These are phyloP conservation scores for Botrytis porri DNA, from an alignment of 2,329 filamentous ascomycete genomes.

Conservation along the genomic window DNA sequence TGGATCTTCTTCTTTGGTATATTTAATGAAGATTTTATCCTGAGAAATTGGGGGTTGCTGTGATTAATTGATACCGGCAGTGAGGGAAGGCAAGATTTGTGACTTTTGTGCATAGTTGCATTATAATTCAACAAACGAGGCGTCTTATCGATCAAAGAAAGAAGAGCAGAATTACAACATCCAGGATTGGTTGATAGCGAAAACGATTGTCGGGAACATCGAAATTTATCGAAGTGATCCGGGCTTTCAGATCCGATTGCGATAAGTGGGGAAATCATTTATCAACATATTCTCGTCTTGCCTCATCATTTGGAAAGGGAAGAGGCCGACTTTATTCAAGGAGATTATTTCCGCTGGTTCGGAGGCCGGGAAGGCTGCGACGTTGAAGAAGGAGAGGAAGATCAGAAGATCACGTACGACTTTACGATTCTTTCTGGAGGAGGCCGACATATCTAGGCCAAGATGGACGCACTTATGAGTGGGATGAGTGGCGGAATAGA, in stretches of 20 bases:
- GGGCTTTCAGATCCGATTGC: not conserved
- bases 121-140: not conserved
- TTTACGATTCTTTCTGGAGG: not conserved
- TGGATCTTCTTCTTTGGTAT: not conserved
- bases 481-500: conserved; percentile 28
- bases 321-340: not conserved
- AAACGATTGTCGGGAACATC: not conserved
- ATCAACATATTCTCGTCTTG: not conserved
- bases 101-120: conserved; percentile 13
- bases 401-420: not conserved
- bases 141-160: not conserved
- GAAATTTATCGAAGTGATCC: not conserved
- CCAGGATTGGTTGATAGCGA: not conserved
- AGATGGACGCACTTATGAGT: conserved; percentile 23
- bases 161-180: not conserved
- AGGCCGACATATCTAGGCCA: not conserved
- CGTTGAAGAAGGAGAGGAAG: not conserved
- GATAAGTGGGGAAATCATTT: not conserved
- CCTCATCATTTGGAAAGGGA: not conserved
- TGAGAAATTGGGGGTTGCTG: not conserved
- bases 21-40: not conserved
- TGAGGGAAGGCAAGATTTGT: not conserved
- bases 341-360: not conserved
- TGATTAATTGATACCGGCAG: not conserved
- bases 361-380: not conserved